Evolutionary conservation across 2,329 filamentous ascomycete genomes (phyloP).

Genomic region (Fusarium clavum): DNA sequence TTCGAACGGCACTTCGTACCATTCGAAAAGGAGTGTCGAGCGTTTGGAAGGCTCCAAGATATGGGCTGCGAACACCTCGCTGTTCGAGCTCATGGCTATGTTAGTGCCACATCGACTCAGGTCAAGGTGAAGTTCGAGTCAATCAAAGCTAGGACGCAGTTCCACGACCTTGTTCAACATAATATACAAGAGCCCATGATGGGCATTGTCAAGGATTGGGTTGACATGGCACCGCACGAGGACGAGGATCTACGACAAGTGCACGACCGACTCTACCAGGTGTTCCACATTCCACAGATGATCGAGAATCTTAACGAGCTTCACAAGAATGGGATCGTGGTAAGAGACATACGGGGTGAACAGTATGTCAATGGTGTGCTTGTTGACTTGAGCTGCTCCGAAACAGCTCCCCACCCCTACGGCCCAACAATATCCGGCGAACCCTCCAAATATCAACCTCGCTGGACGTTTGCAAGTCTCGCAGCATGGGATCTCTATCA

Average conservation of each 20-base stretch:
- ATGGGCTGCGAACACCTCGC: neutral
- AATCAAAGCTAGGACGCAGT: neutral
- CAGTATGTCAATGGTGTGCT: conserved; percentile 26
- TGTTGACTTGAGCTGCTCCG: conserved; percentile 1
- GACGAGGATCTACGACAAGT: rapidly evolving
- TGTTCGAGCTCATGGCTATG: conserved; percentile 20
- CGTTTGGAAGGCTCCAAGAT: conserved; percentile 10
- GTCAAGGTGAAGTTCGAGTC: neutral
- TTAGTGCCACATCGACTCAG: neutral
- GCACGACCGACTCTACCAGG: neutral
- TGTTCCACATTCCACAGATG: conserved; percentile 2
- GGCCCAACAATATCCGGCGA: neutral
- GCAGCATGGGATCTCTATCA: conserved; percentile 11
- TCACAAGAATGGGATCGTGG: conserved; percentile 9
- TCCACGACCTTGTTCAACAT: neutral
- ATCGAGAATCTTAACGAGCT: neutral
- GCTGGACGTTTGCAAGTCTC: conserved; percentile 17
- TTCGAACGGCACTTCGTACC: conserved; percentile 17
- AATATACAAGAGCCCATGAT: neutral
- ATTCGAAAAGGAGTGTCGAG: conserved; percentile 22
- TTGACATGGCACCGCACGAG: neutral
- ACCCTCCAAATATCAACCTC: neutral
- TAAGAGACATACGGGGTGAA: neutral
- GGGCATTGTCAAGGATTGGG: conserved; percentile 26
- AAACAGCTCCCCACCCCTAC: conserved; percentile 8